phyloP scores from a whole-genome alignment of 257 asterid genomes.

The Jacaranda mimosifolia region DNA sequence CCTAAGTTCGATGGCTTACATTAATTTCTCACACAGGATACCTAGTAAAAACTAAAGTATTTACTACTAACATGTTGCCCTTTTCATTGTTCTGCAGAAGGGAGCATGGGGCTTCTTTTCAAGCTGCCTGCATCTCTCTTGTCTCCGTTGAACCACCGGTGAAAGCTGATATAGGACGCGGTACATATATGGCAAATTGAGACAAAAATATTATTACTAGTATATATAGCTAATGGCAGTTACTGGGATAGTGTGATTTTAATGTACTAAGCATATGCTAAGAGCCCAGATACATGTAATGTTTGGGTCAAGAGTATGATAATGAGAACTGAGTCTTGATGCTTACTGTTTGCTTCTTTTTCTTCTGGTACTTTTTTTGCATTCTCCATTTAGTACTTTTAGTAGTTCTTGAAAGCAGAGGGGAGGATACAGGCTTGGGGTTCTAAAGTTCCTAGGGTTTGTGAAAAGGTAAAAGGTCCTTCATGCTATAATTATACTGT shows the following conservation, averaged over 20 bases:
- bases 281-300: neutral
- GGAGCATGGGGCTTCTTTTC: conserved; percentile 57
- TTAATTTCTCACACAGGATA: no score
- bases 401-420: neutral
- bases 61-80: neutral
- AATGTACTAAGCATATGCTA: conserved; percentile 14
- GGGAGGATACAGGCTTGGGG: neutral
- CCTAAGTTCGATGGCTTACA: no score
- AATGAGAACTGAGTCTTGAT: conserved; percentile 7
- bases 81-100: conserved; percentile 52
- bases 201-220: neutral
- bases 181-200: conserved; percentile 25
- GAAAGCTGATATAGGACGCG: neutral
- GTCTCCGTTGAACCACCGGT: conserved; percentile 35
- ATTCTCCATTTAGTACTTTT: neutral
- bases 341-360: conserved; percentile 15
- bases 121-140: conserved; percentile 60
- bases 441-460: conserved; percentile 1
- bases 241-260: neutral
- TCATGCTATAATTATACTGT: conserved; percentile 25
- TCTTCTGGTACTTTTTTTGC: neutral
- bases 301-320: conserved; percentile 24
- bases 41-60: neutral
- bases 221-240: neutral
- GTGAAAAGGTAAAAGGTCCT: neutral